Percentiles rank a stretch among this genome's conserved stretches.
Conservation (phyloP, 805 yeast genomes). For the Lipomyces sp. region DNA sequence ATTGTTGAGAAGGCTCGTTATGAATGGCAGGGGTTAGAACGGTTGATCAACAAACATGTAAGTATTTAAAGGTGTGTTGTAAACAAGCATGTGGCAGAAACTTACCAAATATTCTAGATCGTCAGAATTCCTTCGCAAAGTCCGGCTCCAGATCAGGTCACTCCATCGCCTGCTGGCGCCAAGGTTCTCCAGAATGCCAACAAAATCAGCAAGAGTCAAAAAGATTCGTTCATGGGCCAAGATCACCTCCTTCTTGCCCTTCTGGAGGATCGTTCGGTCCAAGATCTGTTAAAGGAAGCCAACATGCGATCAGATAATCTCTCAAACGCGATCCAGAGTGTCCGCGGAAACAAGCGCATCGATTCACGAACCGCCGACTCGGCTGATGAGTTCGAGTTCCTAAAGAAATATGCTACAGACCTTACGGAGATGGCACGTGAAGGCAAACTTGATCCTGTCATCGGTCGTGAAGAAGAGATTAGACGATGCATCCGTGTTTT, state of each 20-base stretch:
- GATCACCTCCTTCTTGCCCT: slow-evolving; percentile 89
- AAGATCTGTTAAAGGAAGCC: slow-evolving; percentile 72
- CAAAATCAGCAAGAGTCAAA: slow-evolving; percentile 82
- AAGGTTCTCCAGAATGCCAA: slow-evolving; percentile 74
- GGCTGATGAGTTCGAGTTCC: slow-evolving; percentile 78
- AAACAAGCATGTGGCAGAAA: too few species aligned
- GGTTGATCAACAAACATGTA: slow-evolving; percentile 67
- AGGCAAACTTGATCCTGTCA: slow-evolving; percentile 96
- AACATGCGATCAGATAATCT: slow-evolving; percentile 70
- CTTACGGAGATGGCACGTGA: slow-evolving; percentile 90
- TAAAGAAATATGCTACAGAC: slow-evolving; percentile 88
- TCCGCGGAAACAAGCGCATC: slow-evolving; percentile 89
- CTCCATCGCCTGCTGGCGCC: slow-evolving; percentile 76
- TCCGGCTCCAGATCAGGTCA: slow-evolving; percentile 85
- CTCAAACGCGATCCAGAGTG: slow-evolving; percentile 73
- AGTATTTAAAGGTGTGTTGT: slow-evolving; percentile 6
- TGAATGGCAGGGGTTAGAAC: slow-evolving; percentile 81
- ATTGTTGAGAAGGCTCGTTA: slow-evolving; percentile 83
- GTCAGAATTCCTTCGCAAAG: slow-evolving; percentile 85
- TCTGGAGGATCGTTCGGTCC: slow-evolving; percentile 74
- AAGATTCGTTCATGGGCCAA: slow-evolving; percentile 90
- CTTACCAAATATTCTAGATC: slow-evolving; percentile 50
- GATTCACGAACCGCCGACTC: slow-evolving; percentile 95
- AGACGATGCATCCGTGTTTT: slow-evolving; percentile 91
- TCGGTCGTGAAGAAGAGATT: slow-evolving; percentile 98